Conservation (phyloP, 805 yeast genomes). For the Lachancea mirantina region DNA sequence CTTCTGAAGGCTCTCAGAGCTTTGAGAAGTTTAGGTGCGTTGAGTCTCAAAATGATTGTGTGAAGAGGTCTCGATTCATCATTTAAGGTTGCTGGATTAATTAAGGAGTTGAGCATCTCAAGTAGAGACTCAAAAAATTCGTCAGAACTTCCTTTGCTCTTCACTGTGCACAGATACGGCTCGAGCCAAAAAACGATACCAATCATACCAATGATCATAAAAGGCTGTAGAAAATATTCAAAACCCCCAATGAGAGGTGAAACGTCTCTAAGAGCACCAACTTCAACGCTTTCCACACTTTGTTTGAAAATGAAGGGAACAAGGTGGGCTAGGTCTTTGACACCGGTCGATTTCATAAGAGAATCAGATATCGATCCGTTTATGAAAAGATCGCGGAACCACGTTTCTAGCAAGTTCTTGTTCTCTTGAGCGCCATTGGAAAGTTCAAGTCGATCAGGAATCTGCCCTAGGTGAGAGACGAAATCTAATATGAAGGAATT, state of each 20-base stretch:
- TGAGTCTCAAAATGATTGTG: conserved; percentile 32
- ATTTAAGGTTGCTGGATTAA: conserved; percentile 37
- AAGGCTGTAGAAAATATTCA: conserved; percentile 80
- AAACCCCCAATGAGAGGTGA: conserved; percentile 67
- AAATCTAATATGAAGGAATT: conserved; percentile 30
- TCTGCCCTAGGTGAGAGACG: conserved; percentile 19
- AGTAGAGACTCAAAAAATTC: conserved; percentile 31
- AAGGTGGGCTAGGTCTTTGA: conserved; percentile 59
- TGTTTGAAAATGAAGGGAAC: conserved; percentile 72
- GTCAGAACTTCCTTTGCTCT: conserved; percentile 19
- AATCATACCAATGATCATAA: conserved; percentile 51
- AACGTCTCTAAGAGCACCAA: conserved; percentile 44
- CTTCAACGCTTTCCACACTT: conserved; percentile 52
- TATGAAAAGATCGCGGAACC: conserved; percentile 79
- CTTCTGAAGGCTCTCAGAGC: conserved; percentile 19
- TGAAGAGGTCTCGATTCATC: conserved; percentile 43
- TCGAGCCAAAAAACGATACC: conserved; percentile 48
- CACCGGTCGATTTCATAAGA: conserved; percentile 55
- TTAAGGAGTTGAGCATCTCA: conserved; percentile 34
- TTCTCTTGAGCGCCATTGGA: conserved; percentile 21
- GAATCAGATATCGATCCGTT: conserved; percentile 84
- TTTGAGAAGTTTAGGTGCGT: conserved; percentile 22
- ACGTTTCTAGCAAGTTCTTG: conserved; percentile 44
- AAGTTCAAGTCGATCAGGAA: conserved; percentile 20
- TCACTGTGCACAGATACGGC: conserved; percentile 33